phyloP scores from a whole-genome alignment of 2,329 filamentous ascomycete species.

The Hymenoscyphus albidus region DNA sequence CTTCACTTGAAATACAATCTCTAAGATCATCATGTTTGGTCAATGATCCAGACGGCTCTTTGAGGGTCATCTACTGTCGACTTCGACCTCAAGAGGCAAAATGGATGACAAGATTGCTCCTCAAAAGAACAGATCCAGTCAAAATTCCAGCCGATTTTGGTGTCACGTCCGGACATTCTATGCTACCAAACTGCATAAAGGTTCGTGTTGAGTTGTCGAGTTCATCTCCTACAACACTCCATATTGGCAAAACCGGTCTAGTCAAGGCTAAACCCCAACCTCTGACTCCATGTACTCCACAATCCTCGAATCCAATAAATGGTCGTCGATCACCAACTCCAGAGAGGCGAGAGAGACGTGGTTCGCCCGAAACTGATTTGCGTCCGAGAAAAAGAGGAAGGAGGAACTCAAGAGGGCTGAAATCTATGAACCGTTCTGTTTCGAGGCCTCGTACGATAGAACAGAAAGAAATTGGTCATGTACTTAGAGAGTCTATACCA shows the following conservation, averaged over 20 bases:
- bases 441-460: neutral
- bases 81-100: slow-evolving; percentile 70
- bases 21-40: slow-evolving; percentile 25
- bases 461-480: neutral
- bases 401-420: neutral
- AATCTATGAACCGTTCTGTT: slow-evolving; percentile 1
- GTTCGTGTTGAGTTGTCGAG: slow-evolving; percentile 65
- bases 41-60: slow-evolving; percentile 31
- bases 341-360: neutral
- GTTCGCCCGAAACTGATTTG: neutral
- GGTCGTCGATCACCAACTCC: neutral
- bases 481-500: neutral
- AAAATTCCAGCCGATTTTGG: slow-evolving; percentile 48
- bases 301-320: neutral
- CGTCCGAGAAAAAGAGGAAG: neutral
- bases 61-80: slow-evolving; percentile 56
- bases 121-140: slow-evolving; percentile 72
- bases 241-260: slow-evolving; percentile 15
- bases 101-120: slow-evolving; percentile 77
- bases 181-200: slow-evolving; percentile 65
- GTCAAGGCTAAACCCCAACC: slow-evolving; percentile 4
- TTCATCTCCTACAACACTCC: slow-evolving; percentile 43
- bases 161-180: slow-evolving; percentile 55
- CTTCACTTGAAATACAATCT: slow-evolving; percentile 56
- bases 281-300: neutral